These are phyloP conservation scores for Lizonia empirigonia DNA, from an alignment of 2,329 filamentous ascomycete genomes.

Conservation along the genomic window DNA sequence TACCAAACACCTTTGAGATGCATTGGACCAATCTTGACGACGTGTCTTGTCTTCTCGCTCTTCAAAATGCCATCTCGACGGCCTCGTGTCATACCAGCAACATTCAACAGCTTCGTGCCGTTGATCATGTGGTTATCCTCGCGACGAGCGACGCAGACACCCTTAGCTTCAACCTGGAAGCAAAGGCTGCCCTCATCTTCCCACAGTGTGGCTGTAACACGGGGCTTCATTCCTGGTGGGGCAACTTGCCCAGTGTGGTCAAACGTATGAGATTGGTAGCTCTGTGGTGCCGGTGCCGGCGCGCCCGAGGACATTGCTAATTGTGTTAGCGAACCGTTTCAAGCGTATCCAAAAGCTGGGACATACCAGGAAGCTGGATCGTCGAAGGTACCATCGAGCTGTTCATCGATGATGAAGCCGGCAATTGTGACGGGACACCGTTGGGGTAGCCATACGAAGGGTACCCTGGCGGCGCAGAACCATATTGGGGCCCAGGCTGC, in stretches of 20 bases:
- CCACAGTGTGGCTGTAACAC: slow-evolving; percentile 96
- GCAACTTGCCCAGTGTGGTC: slow-evolving; percentile 93
- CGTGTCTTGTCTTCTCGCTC: slow-evolving; percentile 94
- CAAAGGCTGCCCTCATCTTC: slow-evolving; percentile 97
- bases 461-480: slow-evolving; percentile 63
- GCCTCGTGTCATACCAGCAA: slow-evolving; percentile 96
- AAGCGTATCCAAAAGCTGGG: not conserved
- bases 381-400: slow-evolving; percentile 70
- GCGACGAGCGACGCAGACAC: slow-evolving; percentile 90
- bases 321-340: slow-evolving; percentile 12
- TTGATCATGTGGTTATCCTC: slow-evolving; percentile 99
- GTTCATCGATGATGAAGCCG: slow-evolving; percentile 73
- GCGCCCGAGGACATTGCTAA: slow-evolving; percentile 44
- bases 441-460: slow-evolving; percentile 75
- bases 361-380: slow-evolving; percentile 64
- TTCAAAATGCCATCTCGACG: slow-evolving; percentile 95
- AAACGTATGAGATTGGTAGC: slow-evolving; percentile 60
- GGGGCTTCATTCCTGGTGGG: slow-evolving; percentile 92
- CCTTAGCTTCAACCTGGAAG: slow-evolving; percentile 95
- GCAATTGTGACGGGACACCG: slow-evolving; percentile 75
- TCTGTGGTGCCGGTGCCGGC: slow-evolving; percentile 39
- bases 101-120: slow-evolving; percentile 94
- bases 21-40: slow-evolving; percentile 99
- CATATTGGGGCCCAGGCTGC: slow-evolving; percentile 74
- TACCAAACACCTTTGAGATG: slow-evolving; percentile 78